Evolutionary conservation across 75 land plant genomes (phyloP).

Genomic region (Ceratopteris richardii): DNA sequence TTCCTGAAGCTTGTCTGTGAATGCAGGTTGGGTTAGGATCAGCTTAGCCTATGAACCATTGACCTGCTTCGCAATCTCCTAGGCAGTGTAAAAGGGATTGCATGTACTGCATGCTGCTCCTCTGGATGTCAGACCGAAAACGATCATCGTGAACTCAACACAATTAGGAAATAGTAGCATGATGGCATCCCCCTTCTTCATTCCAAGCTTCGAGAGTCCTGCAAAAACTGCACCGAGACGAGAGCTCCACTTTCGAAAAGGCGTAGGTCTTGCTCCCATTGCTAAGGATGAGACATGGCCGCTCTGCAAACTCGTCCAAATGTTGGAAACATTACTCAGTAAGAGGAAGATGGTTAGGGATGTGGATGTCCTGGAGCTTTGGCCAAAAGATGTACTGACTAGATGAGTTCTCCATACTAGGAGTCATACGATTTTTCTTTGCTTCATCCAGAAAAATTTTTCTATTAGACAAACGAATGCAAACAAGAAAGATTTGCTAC

Average conservation of each 20-base stretch:
- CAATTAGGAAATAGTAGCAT: constrained; percentile 67
- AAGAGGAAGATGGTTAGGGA: constrained; percentile 42
- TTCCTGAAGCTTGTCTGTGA: constrained; percentile 38
- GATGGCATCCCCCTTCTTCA: constrained; percentile 46
- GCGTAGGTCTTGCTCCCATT: constrained; percentile 33
- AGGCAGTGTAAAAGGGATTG: constrained; percentile 63
- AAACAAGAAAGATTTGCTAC: no score
- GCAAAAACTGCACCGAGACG: constrained; percentile 33
- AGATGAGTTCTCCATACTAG: no score
- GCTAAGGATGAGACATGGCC: constrained; percentile 56
- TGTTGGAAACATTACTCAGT: constrained; percentile 55
- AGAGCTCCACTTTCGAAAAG: constrained; percentile 40
- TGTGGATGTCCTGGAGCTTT: constrained; percentile 60
- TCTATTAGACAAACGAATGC: no score
- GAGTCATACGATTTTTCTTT: no score
- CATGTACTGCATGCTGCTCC: constrained; percentile 62
- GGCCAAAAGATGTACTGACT: constrained; percentile 51
- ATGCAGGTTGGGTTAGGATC: constrained; percentile 38
- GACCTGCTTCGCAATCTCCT: constrained; percentile 57
- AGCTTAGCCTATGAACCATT: constrained; percentile 28
- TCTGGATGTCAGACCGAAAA: constrained; percentile 42
- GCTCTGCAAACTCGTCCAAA: constrained; percentile 14
- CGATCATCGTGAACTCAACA: constrained; percentile 45
- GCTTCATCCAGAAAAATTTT: no score
- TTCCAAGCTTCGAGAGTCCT: constrained; percentile 36